Percentiles rank a stretch among this genome's conserved stretches.
phyloP scores from a whole-genome alignment of 2,329 filamentous ascomycete genomes.

The Colletotrichum sp. region DNA sequence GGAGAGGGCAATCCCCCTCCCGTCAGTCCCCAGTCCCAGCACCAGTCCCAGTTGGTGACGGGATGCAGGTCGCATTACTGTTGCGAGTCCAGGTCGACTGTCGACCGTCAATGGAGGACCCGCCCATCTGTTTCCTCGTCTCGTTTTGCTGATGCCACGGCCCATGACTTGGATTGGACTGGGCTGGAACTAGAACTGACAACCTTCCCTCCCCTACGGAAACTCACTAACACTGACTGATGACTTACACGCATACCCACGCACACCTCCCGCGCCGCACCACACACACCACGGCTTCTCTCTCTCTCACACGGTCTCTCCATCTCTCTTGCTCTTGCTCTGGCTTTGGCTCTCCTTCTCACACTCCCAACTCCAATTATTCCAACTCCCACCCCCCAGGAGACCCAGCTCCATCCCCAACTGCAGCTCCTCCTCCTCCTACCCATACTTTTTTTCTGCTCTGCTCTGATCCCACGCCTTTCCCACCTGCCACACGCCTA shows the following conservation, averaged over 20 bases:
- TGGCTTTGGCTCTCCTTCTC: background rate
- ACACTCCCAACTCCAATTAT: background rate
- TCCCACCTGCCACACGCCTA: background rate
- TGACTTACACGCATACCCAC: slow-evolving; percentile 14
- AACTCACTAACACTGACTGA: slow-evolving; percentile 3
- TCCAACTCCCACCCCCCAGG: slow-evolving; percentile 18
- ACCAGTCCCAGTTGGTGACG: background rate
- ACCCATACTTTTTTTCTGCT: background rate
- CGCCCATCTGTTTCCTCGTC: slow-evolving; percentile 19
- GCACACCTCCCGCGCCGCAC: slow-evolving; percentile 25
- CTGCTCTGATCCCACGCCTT: background rate
- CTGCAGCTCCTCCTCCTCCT: background rate
- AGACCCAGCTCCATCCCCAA: background rate
- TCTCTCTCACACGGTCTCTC: background rate
- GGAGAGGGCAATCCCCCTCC: background rate
- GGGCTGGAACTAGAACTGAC: slow-evolving; percentile 15
- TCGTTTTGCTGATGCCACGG: slow-evolving; percentile 16
- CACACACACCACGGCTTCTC: slow-evolving; percentile 17
- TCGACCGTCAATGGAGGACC: background rate
- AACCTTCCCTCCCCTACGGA: slow-evolving; percentile 5
- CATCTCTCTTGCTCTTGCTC: background rate
- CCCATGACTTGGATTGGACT: slow-evolving; percentile 1
- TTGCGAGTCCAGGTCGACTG: slow-evolving; percentile 10
- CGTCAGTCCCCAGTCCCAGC: background rate
- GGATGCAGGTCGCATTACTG: slow-evolving; percentile 11